Conservation (phyloP, 2,329 filamentous ascomycete species). For the Tolypocladium cylindrosporum region DNA sequence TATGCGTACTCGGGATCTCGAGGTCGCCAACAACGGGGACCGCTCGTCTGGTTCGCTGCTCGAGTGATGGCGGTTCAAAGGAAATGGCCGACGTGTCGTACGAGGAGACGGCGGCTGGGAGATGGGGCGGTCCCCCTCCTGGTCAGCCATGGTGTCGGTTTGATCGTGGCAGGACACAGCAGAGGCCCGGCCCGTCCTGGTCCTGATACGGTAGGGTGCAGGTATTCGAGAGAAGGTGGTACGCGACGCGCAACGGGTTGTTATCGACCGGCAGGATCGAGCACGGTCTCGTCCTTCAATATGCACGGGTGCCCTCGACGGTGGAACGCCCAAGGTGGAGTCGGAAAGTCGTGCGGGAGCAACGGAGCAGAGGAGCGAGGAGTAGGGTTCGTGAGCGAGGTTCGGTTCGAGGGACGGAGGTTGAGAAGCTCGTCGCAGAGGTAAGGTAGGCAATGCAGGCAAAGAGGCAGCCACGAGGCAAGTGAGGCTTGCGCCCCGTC, state of each 20-base stretch:
- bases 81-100: conserved; percentile 16
- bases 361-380: neutral
- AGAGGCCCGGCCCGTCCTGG: neutral
- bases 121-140: conserved; percentile 12
- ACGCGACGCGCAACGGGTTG: neutral
- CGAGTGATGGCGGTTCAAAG: conserved; percentile 16
- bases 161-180: neutral
- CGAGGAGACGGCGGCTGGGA: conserved; percentile 24
- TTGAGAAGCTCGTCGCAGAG: neutral
- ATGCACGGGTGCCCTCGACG: neutral
- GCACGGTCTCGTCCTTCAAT: neutral
- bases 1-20: conserved; percentile 32
- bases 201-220: neutral
- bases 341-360: neutral
- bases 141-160: conserved; percentile 18
- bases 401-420: neutral
- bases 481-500: neutral
- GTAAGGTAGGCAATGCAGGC: neutral
- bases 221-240: neutral
- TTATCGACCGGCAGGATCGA: neutral
- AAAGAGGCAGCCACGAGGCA: neutral
- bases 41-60: conserved; percentile 29
- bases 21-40: conserved; percentile 30
- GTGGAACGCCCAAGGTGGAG: neutral
- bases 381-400: neutral